Conservation (phyloP, 495 filamentous ascomycete species). For the Podospora conica region DNA sequence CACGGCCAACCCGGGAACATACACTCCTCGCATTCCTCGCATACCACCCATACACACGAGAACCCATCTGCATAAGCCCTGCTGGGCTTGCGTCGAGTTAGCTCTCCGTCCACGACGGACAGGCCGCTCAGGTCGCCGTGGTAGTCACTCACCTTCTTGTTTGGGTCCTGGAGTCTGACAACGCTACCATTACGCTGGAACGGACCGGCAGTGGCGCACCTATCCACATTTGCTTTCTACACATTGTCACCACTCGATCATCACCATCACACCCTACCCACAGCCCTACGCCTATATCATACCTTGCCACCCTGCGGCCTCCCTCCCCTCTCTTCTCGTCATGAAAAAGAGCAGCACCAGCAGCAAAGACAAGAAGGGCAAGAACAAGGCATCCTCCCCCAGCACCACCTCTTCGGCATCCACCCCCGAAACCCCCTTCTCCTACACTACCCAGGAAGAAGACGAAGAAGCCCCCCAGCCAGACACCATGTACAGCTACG, state of each 20-base stretch:
- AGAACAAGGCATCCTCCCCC: conserved; percentile 5
- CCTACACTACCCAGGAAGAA: not conserved
- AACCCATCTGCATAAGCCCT: not conserved
- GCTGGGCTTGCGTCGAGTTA: conserved; percentile 10
- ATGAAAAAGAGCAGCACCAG: conserved; percentile 24
- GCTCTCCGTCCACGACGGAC: conserved; percentile 10
- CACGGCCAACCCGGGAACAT: conserved; percentile 16
- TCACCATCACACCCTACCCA: not conserved
- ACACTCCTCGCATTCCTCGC: not conserved
- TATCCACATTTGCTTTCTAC: conserved; percentile 4
- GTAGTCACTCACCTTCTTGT: conserved; percentile 3
- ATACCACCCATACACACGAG: conserved; percentile 10
- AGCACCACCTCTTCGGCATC: not conserved
- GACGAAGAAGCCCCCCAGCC: conserved; percentile 1
- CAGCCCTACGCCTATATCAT: not conserved
- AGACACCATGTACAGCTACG: conserved; percentile 30
- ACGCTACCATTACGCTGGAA: not conserved
- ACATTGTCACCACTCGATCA: conserved; percentile 1
- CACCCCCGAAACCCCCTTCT: conserved; percentile 2
- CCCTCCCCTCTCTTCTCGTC: not conserved
- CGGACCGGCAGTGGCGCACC: not conserved
- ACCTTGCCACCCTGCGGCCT: not conserved
- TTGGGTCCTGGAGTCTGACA: not conserved
- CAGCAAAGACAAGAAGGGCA: conserved; percentile 1
- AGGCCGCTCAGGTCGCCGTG: conserved; percentile 4